These are phyloP conservation scores for Hyphopichia khmerensis DNA, from an alignment of 1,139 yeast species.

Conservation along the genomic window DNA sequence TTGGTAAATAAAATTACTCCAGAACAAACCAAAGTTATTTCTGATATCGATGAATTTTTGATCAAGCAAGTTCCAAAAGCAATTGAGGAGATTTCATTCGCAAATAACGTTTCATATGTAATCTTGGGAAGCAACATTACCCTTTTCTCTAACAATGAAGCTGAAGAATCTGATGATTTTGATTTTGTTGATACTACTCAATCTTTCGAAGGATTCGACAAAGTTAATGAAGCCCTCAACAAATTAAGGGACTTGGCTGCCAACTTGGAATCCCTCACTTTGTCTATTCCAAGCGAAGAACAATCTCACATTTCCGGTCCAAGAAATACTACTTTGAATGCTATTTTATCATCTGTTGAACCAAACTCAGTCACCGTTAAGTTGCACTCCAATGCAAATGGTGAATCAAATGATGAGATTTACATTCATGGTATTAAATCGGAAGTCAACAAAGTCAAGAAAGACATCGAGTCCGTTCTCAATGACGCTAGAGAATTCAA, in stretches of 20 bases:
- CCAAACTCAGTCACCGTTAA: slow-evolving; percentile 40
- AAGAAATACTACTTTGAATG: slow-evolving; percentile 54
- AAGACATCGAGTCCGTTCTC: slow-evolving; percentile 54
- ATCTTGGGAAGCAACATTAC: slow-evolving; percentile 48
- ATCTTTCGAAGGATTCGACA: slow-evolving; percentile 33
- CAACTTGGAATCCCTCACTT: slow-evolving; percentile 49
- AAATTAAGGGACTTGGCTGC: slow-evolving; percentile 59
- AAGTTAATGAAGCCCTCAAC: slow-evolving; percentile 51
- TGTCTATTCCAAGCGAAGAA: slow-evolving; percentile 53
- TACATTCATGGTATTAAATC: slow-evolving; percentile 60
- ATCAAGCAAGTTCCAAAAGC: slow-evolving; percentile 49
- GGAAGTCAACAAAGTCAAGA: slow-evolving; percentile 53
- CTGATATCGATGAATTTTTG: slow-evolving; percentile 72
- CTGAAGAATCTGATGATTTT: slow-evolving; percentile 28
- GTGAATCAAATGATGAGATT: slow-evolving; percentile 52
- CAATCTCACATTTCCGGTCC: slow-evolving; percentile 63
- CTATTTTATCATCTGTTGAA: slow-evolving; percentile 42
- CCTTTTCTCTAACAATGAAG: slow-evolving; percentile 29
- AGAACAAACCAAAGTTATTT: slow-evolving; percentile 53
- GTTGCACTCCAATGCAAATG: slow-evolving; percentile 40
- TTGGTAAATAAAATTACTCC: slow-evolving; percentile 76
- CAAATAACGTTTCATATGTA: slow-evolving; percentile 54
- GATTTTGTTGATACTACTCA: slow-evolving; percentile 29
- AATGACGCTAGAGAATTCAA: slow-evolving; percentile 66
- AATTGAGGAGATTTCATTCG: slow-evolving; percentile 45